Percentiles rank a stretch among this genome's conserved stretches.
phyloP scores from a whole-genome alignment of 2,329 filamentous ascomycete species.

The Lomentospora prolificans region DNA sequence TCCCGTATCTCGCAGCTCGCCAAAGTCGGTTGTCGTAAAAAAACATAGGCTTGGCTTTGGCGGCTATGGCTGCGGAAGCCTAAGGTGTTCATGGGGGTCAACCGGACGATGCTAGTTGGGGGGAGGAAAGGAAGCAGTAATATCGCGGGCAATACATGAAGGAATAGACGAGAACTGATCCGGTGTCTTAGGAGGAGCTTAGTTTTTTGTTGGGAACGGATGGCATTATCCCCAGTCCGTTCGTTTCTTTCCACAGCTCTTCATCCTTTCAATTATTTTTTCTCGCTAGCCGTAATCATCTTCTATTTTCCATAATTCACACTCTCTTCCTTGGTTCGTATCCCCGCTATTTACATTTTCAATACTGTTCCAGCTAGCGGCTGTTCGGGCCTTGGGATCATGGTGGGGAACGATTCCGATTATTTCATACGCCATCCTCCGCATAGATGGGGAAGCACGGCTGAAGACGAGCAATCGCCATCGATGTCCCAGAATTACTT shows the following conservation, averaged over 20 bases:
- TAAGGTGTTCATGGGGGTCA: no score
- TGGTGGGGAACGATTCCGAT: background rate
- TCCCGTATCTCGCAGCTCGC: background rate
- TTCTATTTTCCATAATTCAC: background rate
- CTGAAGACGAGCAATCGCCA: no score
- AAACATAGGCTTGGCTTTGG: background rate
- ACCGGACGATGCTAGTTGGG: no score
- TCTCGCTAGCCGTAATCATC: background rate
- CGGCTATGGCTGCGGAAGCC: background rate
- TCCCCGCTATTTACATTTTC: background rate
- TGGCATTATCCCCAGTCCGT: background rate
- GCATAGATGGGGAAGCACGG: no score
- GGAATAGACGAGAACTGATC: background rate
- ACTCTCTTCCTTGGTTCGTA: background rate
- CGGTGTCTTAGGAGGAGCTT: background rate
- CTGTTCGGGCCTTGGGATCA: background rate
- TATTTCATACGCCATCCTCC: background rate
- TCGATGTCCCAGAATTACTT: background rate
- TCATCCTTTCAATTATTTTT: background rate
- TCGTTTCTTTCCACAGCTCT: background rate
- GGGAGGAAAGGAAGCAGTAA: background rate
- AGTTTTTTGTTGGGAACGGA: background rate
- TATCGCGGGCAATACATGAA: background rate
- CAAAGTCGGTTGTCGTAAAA: background rate
- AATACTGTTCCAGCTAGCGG: background rate